These are phyloP conservation scores for Botryotinia globosa DNA, from an alignment of 2,329 filamentous ascomycete genomes.

Conservation along the genomic window DNA sequence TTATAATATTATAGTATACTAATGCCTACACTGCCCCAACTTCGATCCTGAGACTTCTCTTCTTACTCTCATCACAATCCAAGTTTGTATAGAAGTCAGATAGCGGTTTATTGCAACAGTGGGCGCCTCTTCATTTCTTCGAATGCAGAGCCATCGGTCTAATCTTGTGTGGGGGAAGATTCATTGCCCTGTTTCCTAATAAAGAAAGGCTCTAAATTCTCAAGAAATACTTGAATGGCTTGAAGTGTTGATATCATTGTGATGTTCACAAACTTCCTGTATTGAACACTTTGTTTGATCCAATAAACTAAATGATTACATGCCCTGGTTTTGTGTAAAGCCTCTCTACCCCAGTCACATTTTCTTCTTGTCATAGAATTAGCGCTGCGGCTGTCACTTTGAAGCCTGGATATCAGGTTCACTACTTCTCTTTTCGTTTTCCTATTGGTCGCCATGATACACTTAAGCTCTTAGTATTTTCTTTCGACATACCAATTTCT, in stretches of 20 bases:
- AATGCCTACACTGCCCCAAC: too few species aligned
- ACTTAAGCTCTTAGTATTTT: not conserved
- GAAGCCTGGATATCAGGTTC: not conserved
- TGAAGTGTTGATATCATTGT: not conserved
- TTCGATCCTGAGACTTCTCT: not conserved
- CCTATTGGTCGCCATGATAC: not conserved
- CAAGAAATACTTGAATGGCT: not conserved
- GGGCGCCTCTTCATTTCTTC: rapidly evolving
- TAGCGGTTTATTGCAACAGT: not conserved
- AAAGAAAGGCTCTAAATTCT: too few species aligned
- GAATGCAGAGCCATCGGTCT: not conserved
- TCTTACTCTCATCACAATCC: not conserved
- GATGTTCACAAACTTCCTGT: not conserved
- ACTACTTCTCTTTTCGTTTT: not conserved
- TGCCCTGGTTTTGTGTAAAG: not conserved
- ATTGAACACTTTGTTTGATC: not conserved
- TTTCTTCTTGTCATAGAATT: not conserved
- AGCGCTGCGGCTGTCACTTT: not conserved
- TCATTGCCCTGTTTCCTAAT: not conserved
- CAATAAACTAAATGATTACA: not conserved
- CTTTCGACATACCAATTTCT: not conserved
- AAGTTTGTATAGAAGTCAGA: not conserved
- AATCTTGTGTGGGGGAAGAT: not conserved
- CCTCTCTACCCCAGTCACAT: too few species aligned
- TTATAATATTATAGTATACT: too few species aligned